Conservation (phyloP, 495 filamentous ascomycete genomes). For the Neurospora sp. region DNA sequence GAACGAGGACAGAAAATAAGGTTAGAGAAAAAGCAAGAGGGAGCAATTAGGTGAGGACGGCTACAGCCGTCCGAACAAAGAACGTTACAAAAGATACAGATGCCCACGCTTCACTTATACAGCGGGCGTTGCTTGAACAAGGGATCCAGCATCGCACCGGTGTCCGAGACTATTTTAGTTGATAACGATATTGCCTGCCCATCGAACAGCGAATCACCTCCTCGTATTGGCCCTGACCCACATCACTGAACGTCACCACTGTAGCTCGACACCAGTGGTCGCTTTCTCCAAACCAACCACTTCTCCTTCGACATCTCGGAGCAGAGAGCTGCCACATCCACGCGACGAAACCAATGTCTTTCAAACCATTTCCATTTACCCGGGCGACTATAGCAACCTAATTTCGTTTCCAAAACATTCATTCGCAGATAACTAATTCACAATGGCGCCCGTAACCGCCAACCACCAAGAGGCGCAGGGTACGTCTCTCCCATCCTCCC, state of each 20-base stretch:
- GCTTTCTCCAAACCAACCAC: background rate
- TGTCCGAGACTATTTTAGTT: no score
- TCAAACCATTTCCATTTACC: background rate
- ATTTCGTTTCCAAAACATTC: background rate
- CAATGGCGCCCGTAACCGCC: constrained; percentile 39
- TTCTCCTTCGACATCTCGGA: background rate
- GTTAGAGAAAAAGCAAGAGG: no score
- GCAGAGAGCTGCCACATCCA: background rate
- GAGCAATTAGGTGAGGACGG: no score
- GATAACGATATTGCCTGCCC: background rate
- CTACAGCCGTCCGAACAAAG: no score
- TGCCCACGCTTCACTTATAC: no score
- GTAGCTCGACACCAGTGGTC: background rate
- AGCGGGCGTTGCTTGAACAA: no score
- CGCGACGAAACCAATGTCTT: background rate
- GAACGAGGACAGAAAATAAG: no score
- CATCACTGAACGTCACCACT: background rate
- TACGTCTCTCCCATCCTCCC: constrained; percentile 9
- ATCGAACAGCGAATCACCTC: background rate
- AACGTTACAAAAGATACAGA: no score
- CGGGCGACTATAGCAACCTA: background rate
- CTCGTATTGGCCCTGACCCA: background rate
- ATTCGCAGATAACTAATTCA: background rate
- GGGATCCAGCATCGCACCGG: no score
- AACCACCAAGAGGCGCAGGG: constrained; percentile 39